These are phyloP conservation scores for Serendipita vermifera DNA, from an alignment of 768 basidiomycete species.

Conservation along the genomic window DNA sequence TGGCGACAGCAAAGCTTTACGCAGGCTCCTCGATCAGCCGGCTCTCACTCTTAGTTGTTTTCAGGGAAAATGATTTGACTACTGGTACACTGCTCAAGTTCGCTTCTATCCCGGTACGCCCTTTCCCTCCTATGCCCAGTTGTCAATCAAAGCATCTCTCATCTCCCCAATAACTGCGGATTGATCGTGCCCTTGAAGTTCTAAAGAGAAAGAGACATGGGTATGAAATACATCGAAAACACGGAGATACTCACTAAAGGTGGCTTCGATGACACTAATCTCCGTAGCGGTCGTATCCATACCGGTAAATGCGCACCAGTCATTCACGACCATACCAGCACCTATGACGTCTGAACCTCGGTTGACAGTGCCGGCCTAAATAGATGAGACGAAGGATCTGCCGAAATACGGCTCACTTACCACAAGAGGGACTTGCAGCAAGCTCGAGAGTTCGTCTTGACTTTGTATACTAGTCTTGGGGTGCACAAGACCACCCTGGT, in stretches of 20 bases:
- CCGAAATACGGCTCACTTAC: conserved; percentile 36
- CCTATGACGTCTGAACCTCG: conserved; percentile 97
- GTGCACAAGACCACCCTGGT: conserved; percentile 96
- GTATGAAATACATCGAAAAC: not conserved
- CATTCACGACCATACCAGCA: conserved; percentile 94
- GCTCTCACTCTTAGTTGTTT: too few relatives aligned
- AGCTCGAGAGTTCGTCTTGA: conserved; percentile 89
- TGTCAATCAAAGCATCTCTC: conserved; percentile 81
- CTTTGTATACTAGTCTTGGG: conserved; percentile 95
- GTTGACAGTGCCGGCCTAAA: conserved; percentile 95
- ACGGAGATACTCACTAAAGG: conserved; percentile 64
- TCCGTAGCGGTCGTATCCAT: conserved; percentile 99
- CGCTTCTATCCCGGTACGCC: too few relatives aligned
- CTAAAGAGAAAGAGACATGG: conserved; percentile 26
- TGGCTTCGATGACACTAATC: conserved; percentile 93
- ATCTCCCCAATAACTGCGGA: conserved; percentile 81
- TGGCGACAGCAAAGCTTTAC: too few relatives aligned
- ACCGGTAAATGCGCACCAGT: conserved; percentile 99
- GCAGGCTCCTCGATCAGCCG: too few relatives aligned
- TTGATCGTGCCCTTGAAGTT: conserved; percentile 73
- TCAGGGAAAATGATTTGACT: too few relatives aligned
- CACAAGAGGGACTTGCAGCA: conserved; percentile 89
- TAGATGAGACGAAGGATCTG: not conserved
- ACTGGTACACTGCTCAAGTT: too few relatives aligned
- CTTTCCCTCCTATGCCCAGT: conserved; percentile 73